Conservation (phyloP, 805 yeast genomes). For the Yamadazyma laniorum region DNA sequence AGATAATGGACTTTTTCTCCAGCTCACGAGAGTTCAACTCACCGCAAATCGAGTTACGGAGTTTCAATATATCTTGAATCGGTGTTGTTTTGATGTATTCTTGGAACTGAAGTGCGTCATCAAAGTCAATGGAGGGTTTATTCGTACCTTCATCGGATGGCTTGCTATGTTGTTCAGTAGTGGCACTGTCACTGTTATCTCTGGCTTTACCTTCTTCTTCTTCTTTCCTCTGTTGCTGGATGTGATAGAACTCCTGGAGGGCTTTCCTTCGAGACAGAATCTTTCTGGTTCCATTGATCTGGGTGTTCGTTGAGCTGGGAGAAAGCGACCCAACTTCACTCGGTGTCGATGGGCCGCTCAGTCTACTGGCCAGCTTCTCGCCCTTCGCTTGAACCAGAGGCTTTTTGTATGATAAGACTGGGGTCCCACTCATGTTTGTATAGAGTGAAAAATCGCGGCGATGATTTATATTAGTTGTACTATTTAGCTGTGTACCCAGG, state of each 20-base stretch:
- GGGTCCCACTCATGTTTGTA: slow-evolving; percentile 11
- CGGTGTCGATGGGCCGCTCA: background rate
- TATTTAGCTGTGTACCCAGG: slow-evolving; percentile 14
- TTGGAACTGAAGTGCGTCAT: slow-evolving; percentile 19
- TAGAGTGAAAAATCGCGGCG: slow-evolving; percentile 6
- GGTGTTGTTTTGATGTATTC: slow-evolving; percentile 22
- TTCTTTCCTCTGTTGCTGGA: slow-evolving; percentile 17
- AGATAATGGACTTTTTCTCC: slow-evolving; percentile 66
- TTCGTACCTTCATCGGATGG: background rate
- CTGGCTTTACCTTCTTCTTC: slow-evolving; percentile 12
- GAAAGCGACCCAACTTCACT: slow-evolving; percentile 1
- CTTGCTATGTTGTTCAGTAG: background rate
- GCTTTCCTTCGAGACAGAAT: slow-evolving; percentile 41
- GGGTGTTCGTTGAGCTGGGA: slow-evolving; percentile 4
- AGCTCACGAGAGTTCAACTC: slow-evolving; percentile 53
- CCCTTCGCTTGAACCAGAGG: slow-evolving; percentile 5
- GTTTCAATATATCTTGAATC: slow-evolving; percentile 30
- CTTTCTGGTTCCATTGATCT: slow-evolving; percentile 19
- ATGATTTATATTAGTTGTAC: background rate
- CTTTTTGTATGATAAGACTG: slow-evolving; percentile 32
- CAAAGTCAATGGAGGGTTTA: slow-evolving; percentile 11
- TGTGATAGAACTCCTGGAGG: slow-evolving; percentile 40
- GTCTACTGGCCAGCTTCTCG: slow-evolving; percentile 1
- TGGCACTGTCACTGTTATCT: background rate
- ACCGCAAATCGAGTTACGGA: slow-evolving; percentile 37